Conservation (phyloP, 176 grass and related monocot species). For the Musa itinerans region DNA sequence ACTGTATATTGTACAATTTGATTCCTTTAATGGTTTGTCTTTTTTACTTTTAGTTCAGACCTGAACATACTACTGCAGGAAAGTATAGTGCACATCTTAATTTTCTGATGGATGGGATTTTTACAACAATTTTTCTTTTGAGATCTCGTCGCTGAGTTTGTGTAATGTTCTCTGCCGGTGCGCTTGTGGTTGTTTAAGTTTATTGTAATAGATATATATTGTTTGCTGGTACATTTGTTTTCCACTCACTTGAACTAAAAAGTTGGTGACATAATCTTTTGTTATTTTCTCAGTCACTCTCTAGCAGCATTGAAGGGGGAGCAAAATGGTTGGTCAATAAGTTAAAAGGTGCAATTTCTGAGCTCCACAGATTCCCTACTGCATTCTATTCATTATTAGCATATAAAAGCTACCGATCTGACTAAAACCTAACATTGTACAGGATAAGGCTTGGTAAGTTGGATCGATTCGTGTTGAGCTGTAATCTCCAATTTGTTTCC, state of each 20-base stretch:
- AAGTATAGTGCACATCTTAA: too few relatives aligned
- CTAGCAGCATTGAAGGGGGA: conserved; percentile 60
- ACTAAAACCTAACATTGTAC: not conserved
- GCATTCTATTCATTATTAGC: not conserved
- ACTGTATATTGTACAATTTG: too few relatives aligned
- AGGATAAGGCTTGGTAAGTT: not conserved
- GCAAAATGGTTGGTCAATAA: conserved; percentile 97
- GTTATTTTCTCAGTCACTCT: conserved; percentile 49
- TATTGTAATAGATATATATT: not conserved
- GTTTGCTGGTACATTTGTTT: not conserved
- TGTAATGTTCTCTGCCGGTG: too few relatives aligned
- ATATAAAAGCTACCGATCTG: not conserved
- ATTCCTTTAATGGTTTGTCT: too few relatives aligned
- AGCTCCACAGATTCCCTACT: not conserved
- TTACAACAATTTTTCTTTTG: too few relatives aligned
- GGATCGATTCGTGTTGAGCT: not conserved
- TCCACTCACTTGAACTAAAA: not conserved
- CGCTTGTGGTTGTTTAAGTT: too few relatives aligned
- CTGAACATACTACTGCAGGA: too few relatives aligned
- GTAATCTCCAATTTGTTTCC: not conserved
- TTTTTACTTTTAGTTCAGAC: too few relatives aligned
- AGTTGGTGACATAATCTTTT: not conserved
- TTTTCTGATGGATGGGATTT: too few relatives aligned
- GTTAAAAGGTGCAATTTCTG: conserved; percentile 40
- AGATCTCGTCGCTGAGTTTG: too few relatives aligned